phyloP scores from a whole-genome alignment of 345 rosid species.

The Populus deltoides region DNA sequence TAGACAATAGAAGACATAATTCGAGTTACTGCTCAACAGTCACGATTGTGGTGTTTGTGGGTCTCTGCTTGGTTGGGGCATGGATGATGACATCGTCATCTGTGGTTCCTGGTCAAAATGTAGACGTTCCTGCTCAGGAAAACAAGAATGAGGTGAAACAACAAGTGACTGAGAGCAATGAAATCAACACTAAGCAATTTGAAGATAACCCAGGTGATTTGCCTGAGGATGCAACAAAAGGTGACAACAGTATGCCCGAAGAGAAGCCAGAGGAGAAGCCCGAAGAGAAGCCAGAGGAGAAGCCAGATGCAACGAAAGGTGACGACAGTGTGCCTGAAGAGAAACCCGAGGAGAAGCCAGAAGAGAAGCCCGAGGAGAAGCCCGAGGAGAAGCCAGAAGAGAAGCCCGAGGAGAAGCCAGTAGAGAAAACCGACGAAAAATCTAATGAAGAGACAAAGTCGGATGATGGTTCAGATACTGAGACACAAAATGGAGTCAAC shows the following conservation, averaged over 20 bases:
- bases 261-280: slow-evolving; percentile 40
- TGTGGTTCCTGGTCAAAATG: slow-evolving; percentile 55
- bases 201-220: slow-evolving; percentile 66
- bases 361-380: background rate
- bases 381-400: background rate
- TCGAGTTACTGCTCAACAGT: slow-evolving; percentile 78
- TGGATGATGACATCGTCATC: slow-evolving; percentile 97
- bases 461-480: slow-evolving; percentile 28
- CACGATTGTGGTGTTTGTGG: slow-evolving; percentile 78
- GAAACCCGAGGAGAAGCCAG: slow-evolving; percentile 13
- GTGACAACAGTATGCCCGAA: slow-evolving; percentile 35
- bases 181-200: slow-evolving; percentile 31
- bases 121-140: slow-evolving; percentile 54
- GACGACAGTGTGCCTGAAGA: background rate
- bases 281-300: slow-evolving; percentile 22
- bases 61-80: slow-evolving; percentile 81
- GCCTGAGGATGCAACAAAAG: slow-evolving; percentile 61
- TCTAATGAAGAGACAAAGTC: slow-evolving; percentile 38
- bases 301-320: background rate
- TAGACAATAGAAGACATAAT: slow-evolving; percentile 63
- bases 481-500: slow-evolving; percentile 30
- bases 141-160: slow-evolving; percentile 55
- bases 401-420: background rate
- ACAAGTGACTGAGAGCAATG: slow-evolving; percentile 38
- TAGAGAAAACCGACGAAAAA: background rate